These are phyloP conservation scores for Ganoderma meredithae DNA, from an alignment of 1,284 basidiomycete genomes.

Conservation along the genomic window DNA sequence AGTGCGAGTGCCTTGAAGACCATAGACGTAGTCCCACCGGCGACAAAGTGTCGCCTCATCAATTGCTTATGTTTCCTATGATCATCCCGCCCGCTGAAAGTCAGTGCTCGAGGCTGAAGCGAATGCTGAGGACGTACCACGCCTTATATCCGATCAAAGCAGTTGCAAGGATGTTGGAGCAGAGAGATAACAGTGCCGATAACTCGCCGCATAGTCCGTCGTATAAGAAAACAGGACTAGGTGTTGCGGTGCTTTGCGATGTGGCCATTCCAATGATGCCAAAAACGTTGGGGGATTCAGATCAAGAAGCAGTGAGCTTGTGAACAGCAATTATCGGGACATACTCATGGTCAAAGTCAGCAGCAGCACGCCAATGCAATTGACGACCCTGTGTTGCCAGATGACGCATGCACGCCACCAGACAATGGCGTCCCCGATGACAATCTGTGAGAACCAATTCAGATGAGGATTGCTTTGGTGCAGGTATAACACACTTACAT, in stretches of 20 bases:
- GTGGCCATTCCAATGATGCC: neutral
- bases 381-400: neutral
- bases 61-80: neutral
- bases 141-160: constrained; percentile 7
- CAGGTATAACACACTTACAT: neutral
- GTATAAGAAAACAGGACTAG: neutral
- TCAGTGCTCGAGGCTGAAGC: too few relatives aligned
- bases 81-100: neutral
- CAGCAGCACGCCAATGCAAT: neutral
- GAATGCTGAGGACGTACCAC: neutral
- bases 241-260: neutral
- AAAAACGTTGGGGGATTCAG: neutral
- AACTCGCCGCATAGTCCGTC: neutral
- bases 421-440: constrained; percentile 6
- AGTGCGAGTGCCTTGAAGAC: constrained; percentile 6
- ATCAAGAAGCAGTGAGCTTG: neutral
- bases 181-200: neutral
- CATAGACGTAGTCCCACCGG: neutral
- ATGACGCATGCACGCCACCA: constrained; percentile 11
- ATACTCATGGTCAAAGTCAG: neutral
- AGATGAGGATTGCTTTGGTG: neutral
- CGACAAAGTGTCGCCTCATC: neutral
- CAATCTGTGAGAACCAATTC: neutral
- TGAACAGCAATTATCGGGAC: neutral
- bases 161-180: constrained; percentile 1